Evolutionary conservation across 495 filamentous ascomycete species (phyloP).

Genomic region (Barbatosphaeria neglecta): DNA sequence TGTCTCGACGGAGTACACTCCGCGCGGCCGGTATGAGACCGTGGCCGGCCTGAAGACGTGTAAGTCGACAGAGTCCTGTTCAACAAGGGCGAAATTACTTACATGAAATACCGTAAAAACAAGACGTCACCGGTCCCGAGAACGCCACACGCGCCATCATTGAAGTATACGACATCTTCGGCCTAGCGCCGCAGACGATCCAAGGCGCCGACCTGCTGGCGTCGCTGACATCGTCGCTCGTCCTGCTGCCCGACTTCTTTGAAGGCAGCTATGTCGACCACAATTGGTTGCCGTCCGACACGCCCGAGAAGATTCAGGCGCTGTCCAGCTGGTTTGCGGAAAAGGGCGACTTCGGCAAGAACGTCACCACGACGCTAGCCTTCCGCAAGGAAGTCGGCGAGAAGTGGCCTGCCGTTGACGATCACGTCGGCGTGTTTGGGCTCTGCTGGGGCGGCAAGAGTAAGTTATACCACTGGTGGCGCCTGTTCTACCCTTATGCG

Average conservation of each 20-base stretch:
- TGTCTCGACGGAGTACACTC: constrained; percentile 13
- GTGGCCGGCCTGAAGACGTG: constrained; percentile 18
- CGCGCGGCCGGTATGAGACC: constrained; percentile 12
- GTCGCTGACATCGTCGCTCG: constrained; percentile 12
- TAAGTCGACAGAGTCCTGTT: no score
- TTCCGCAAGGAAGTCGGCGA: constrained; percentile 10
- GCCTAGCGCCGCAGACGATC: constrained; percentile 12
- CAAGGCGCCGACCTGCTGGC: constrained; percentile 16
- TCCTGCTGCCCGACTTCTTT: constrained; percentile 39
- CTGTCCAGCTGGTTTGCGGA: constrained; percentile 15
- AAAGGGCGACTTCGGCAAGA: constrained; percentile 12
- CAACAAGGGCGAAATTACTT: no score
- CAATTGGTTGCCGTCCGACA: constrained; percentile 25
- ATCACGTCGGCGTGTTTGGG: constrained; percentile 31
- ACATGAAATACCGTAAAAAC: no score
- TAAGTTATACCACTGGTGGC: neutral
- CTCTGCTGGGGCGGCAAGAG: constrained; percentile 43
- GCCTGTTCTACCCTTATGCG: neutral
- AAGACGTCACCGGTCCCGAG: constrained; percentile 15
- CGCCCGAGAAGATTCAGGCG: constrained; percentile 28
- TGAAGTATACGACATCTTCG: constrained; percentile 22
- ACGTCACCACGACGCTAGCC: constrained; percentile 12
- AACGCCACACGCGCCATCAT: constrained; percentile 14
- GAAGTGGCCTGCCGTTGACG: constrained; percentile 19
- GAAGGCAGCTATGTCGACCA: constrained; percentile 19